Base-by-base conservation (phyloP, 768 basidiomycete species). In the Termitomyces sp. region DNA sequence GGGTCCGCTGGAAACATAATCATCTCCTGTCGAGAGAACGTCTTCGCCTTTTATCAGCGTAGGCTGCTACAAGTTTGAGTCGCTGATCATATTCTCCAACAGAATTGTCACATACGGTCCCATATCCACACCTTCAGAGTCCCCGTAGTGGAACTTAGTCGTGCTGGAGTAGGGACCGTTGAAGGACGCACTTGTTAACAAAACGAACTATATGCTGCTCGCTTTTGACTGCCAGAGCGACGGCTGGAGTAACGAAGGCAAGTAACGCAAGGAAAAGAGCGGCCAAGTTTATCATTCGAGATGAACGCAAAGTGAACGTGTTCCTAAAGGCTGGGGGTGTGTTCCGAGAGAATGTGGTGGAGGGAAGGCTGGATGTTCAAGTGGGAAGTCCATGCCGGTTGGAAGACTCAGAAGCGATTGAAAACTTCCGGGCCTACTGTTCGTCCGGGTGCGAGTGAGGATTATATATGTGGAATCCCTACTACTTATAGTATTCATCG, bases 191-290 rank as follows among this genome's bases (percentile, higher is more conserved):
- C 62, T 64, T 63, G 61, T 77, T 76, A 40, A 63, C 64, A 57
- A 77, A 74, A 55, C 65, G 67, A 12, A 77, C 67, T 7, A 67
- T 68, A 60, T 77, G 75, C 3, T 62, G 56, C 57, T 76, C 73
- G 27, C 67, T 69, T 4, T 55, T 46, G 17, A 65, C 70, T 34
- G 41, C 56, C 32, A 59, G 59, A 41, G 63, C 32, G 35, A 66
- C 41, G 48, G 59, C 58, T 40, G 62, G 60, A 43, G 61, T 42
- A 28, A 66, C 41, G 47, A 62, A 54, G 44, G 62, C 49, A 23
- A 64, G 55, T 19, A 71, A 45, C 16, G 65, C 42, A 37, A 61
- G 45, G 21, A 61, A 49, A 56, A 58, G n/a, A 52, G 63, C 37
- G 48, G 54, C 61, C 57, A 63, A 54, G 21, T 52, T 39, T 44